These are phyloP conservation scores for Aureobasidium subglaciale DNA, from an alignment of 2,329 filamentous ascomycete genomes.

Conservation along the genomic window DNA sequence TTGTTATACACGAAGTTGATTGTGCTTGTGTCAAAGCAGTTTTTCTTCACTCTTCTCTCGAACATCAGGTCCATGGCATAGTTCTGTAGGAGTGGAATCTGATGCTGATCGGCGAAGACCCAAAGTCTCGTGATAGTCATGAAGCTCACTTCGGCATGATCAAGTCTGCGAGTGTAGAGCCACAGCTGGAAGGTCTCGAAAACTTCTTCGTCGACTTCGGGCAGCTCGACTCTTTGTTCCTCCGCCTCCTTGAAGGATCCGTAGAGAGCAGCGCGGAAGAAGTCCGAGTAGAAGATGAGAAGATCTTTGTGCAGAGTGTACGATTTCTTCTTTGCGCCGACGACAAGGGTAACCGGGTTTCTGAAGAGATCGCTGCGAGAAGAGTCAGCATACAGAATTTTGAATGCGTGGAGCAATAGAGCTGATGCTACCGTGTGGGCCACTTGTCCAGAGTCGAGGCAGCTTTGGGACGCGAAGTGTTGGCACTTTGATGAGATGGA, in stretches of 20 bases:
- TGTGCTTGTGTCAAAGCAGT: rapidly evolving
- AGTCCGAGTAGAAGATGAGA: constrained; percentile 21
- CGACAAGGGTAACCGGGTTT: not conserved
- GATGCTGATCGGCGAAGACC: constrained; percentile 15
- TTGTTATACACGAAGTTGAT: not conserved
- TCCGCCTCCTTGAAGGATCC: constrained; percentile 15
- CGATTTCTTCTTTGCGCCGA: not conserved
- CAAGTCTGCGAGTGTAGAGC: constrained; percentile 16
- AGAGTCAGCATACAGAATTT: not conserved
- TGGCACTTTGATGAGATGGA: not conserved
- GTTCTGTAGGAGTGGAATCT: not conserved
- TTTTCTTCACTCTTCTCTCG: not conserved
- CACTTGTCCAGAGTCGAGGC: not conserved
- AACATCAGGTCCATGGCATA: not conserved
- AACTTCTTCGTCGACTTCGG: constrained; percentile 14
- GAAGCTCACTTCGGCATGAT: not conserved
- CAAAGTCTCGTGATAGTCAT: constrained; percentile 3
- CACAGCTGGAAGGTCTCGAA: constrained; percentile 19
- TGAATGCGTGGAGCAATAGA: no score
- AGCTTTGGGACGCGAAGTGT: not conserved
- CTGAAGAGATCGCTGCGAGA: not conserved
- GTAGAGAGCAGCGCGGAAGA: constrained; percentile 20
- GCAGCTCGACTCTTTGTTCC: not conserved
- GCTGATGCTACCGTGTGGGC: not conserved
- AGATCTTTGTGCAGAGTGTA: constrained; percentile 18